Percentiles rank a stretch among this genome's conserved stretches.
phyloP scores from a whole-genome alignment of 192 early-diverging fungal genomes.

The Podila epicladia region DNA sequence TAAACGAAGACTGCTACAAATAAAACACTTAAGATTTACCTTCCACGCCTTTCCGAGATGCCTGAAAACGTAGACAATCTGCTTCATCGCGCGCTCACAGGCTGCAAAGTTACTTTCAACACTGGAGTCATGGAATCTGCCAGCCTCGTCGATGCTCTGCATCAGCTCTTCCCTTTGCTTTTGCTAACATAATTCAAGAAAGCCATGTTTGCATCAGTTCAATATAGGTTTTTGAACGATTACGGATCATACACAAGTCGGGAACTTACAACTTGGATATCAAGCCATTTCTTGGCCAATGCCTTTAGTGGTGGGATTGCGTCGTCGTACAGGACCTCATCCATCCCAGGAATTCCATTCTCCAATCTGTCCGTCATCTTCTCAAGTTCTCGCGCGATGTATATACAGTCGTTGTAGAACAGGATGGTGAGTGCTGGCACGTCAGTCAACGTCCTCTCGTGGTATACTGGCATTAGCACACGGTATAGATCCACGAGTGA shows the following conservation, averaged over 20 bases:
- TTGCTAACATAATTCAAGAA: slow-evolving; percentile 44
- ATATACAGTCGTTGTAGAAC: slow-evolving; percentile 78
- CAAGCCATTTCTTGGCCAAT: slow-evolving; percentile 63
- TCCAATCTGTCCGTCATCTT: slow-evolving; percentile 49
- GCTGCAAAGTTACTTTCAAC: slow-evolving; percentile 58
- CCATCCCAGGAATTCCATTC: slow-evolving; percentile 31
- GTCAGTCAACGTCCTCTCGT: slow-evolving; percentile 61
- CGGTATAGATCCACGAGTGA: slow-evolving; percentile 69
- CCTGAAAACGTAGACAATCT: slow-evolving; percentile 57
- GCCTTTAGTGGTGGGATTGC: slow-evolving; percentile 57
- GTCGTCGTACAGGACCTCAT: slow-evolving; percentile 60
- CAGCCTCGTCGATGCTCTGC: slow-evolving; percentile 51
- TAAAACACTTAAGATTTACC: slow-evolving; percentile 33
- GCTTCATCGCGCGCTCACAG: slow-evolving; percentile 61
- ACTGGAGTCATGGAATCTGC: slow-evolving; percentile 42
- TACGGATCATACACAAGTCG: not conserved
- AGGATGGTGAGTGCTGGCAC: slow-evolving; percentile 67
- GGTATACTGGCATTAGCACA: slow-evolving; percentile 69
- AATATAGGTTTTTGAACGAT: not conserved
- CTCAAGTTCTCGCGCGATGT: slow-evolving; percentile 60
- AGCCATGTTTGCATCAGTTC: slow-evolving; percentile 7
- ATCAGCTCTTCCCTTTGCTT: slow-evolving; percentile 62
- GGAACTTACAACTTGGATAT: slow-evolving; percentile 61
- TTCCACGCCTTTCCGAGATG: slow-evolving; percentile 64
- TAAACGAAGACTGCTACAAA: not conserved